Evolutionary conservation across 2,329 filamentous ascomycete genomes (phyloP).

Genomic region (Drechslera avenae): DNA sequence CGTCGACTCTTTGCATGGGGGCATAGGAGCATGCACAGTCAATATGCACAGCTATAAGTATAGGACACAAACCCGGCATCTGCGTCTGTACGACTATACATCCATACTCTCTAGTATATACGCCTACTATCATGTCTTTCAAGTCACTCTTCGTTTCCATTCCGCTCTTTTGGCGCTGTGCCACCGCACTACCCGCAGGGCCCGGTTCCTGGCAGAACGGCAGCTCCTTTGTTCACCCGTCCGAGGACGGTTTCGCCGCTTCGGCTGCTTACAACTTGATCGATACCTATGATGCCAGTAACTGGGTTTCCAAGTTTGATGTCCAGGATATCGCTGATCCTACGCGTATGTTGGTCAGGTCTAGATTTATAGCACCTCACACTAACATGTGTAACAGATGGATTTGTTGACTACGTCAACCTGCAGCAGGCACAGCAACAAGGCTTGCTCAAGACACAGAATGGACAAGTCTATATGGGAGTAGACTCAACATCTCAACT

Average conservation of each 20-base stretch:
- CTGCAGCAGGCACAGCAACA: slow-evolving; percentile 37
- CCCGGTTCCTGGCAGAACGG: slow-evolving; percentile 32
- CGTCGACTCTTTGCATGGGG: slow-evolving; percentile 1
- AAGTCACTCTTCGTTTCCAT: slow-evolving; percentile 19
- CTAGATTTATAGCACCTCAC: neutral
- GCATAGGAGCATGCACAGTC: slow-evolving; percentile 2
- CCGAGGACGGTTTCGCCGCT: slow-evolving; percentile 12
- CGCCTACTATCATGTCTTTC: slow-evolving; percentile 22
- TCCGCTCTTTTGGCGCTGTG: slow-evolving; percentile 28
- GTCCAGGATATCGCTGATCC: slow-evolving; percentile 46
- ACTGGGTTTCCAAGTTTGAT: slow-evolving; percentile 47
- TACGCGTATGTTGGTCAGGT: slow-evolving; percentile 32
- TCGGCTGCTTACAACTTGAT: slow-evolving; percentile 37
- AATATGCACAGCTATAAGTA: slow-evolving; percentile 19
- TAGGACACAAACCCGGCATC: neutral
- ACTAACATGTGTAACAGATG: slow-evolving; percentile 26
- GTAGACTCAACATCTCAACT: slow-evolving; percentile 42
- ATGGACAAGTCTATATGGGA: slow-evolving; percentile 47
- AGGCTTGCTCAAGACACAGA: slow-evolving; percentile 41
- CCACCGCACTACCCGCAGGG: slow-evolving; percentile 27
- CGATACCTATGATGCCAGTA: slow-evolving; percentile 46
- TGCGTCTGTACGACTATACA: slow-evolving; percentile 13
- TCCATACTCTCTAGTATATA: neutral
- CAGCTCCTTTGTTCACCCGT: slow-evolving; percentile 18
- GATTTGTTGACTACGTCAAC: slow-evolving; percentile 48